Percentiles rank a stretch among this genome's conserved stretches.
phyloP scores from a whole-genome alignment of 148 eudicot species.

The Camellia sinensis region DNA sequence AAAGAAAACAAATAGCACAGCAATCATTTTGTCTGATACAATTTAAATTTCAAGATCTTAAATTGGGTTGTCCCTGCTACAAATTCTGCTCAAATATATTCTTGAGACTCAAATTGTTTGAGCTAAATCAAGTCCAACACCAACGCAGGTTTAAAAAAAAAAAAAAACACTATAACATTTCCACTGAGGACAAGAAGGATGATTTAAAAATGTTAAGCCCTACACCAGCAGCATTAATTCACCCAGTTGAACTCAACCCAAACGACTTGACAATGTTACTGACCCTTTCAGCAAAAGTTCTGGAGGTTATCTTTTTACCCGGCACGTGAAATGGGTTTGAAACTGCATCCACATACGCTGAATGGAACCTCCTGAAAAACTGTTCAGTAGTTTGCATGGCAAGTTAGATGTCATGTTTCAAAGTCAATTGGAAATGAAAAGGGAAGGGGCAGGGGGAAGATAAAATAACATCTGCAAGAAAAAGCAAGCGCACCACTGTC shows the following conservation, averaged over 20 bases:
- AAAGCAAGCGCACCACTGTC: not conserved
- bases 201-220: not conserved
- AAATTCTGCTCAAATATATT: not conserved
- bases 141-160: not conserved
- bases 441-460: not conserved
- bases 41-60: not conserved
- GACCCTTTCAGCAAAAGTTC: conserved; percentile 76
- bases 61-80: not conserved
- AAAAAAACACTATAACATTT: not conserved
- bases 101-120: not conserved
- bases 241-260: conserved; percentile 70
- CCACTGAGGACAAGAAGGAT: not conserved
- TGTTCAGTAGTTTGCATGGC: conserved; percentile 16
- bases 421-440: not conserved
- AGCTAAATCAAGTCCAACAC: conserved; percentile 1
- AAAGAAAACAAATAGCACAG: not conserved
- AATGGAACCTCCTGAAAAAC: conserved; percentile 94
- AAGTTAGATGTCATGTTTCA: conserved; percentile 13
- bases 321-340: conserved; percentile 98
- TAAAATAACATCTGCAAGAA: not conserved
- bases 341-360: conserved; percentile 94
- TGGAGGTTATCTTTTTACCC: conserved; percentile 96
- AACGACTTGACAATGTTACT: conserved; percentile 82
- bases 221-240: conserved; percentile 21
- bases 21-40: not conserved